These are phyloP conservation scores for Crucibulum laeve DNA, from an alignment of 768 basidiomycete species.

Conservation along the genomic window DNA sequence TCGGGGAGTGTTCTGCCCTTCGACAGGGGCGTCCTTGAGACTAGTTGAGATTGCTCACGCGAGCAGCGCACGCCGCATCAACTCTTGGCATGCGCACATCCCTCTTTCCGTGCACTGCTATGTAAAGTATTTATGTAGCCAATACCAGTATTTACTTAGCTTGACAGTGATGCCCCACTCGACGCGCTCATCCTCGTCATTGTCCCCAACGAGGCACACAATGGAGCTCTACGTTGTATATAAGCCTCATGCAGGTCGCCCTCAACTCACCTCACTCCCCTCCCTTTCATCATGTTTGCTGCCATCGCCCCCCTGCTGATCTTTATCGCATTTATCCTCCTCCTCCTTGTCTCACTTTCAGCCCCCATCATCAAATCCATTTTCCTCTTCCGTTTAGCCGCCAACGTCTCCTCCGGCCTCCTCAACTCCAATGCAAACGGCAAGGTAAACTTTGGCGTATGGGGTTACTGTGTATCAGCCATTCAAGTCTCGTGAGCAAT, in stretches of 20 bases:
- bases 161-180: not conserved
- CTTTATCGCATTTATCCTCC: constrained; percentile 52
- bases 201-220: constrained; percentile 12
- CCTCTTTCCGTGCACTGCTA: too few relatives aligned
- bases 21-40: too few relatives aligned
- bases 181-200: constrained; percentile 10
- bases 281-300: constrained; percentile 18
- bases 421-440: constrained; percentile 28
- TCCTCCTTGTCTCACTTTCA: constrained; percentile 60
- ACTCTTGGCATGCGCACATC: too few relatives aligned
- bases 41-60: too few relatives aligned
- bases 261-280: not conserved
- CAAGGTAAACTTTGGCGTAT: constrained; percentile 52
- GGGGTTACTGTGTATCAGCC: constrained; percentile 56
- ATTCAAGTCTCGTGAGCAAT: constrained; percentile 37
- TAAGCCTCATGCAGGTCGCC: constrained; percentile 4
- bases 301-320: constrained; percentile 35
- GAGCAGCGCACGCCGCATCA: too few relatives aligned
- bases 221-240: constrained; percentile 11
- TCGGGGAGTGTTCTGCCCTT: too few relatives aligned
- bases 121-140: too few relatives aligned
- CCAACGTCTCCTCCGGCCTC: constrained; percentile 25
- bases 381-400: constrained; percentile 48
- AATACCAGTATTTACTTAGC: not conserved
- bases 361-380: constrained; percentile 54